Conservation (phyloP, 768 basidiomycete species). For the Termitomyces sp. region DNA sequence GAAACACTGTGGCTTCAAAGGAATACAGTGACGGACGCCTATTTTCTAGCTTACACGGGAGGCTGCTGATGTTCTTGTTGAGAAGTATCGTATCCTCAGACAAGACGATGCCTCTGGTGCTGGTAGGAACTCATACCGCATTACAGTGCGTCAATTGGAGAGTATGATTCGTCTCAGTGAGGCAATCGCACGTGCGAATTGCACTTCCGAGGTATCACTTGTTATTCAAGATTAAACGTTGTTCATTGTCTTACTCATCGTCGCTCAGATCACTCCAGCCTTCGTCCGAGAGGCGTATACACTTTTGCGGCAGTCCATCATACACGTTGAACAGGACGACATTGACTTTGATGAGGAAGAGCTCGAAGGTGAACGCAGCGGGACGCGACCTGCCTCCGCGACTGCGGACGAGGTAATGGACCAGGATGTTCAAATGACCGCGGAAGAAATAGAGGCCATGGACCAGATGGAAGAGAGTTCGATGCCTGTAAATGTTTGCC, state of each 20-base stretch:
- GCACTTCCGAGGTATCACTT: slow-evolving; percentile 72
- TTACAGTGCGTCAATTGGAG: slow-evolving; percentile 96
- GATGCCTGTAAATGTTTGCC: slow-evolving; percentile 25
- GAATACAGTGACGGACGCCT: neutral
- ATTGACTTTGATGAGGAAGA: slow-evolving; percentile 97
- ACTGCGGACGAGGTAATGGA: slow-evolving; percentile 28
- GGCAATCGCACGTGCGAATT: slow-evolving; percentile 96
- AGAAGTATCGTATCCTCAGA: slow-evolving; percentile 88
- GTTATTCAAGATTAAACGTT: neutral
- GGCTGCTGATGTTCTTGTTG: slow-evolving; percentile 88
- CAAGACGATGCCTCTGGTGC: slow-evolving; percentile 90
- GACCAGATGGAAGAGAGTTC: slow-evolving; percentile 48
- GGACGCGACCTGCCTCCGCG: slow-evolving; percentile 24
- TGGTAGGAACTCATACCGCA: slow-evolving; percentile 90
- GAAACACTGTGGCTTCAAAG: slow-evolving; percentile 8
- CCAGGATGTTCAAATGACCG: slow-evolving; percentile 58
- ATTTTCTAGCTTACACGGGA: slow-evolving; percentile 76
- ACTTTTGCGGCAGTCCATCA: slow-evolving; percentile 93
- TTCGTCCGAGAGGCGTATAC: slow-evolving; percentile 96
- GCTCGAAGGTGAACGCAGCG: slow-evolving; percentile 46
- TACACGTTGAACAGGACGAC: slow-evolving; percentile 98
- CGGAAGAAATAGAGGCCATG: slow-evolving; percentile 49
- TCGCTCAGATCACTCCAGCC: slow-evolving; percentile 79
- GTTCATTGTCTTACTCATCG: neutral
- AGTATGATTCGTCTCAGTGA: slow-evolving; percentile 98